These are phyloP conservation scores for Citrus australasica DNA, from an alignment of 345 rosid species.

Conservation along the genomic window DNA sequence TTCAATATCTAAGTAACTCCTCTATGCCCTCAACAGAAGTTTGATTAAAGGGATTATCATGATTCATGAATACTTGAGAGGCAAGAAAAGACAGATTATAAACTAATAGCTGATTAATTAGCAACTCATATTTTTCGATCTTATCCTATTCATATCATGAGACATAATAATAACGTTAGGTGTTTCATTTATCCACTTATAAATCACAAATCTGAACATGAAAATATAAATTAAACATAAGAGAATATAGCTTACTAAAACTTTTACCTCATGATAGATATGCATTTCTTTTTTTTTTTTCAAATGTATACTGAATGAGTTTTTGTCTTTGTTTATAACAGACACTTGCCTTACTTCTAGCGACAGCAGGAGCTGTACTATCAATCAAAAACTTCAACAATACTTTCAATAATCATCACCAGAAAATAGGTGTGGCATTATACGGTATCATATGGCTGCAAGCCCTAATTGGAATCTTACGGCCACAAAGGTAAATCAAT, in stretches of 20 bases:
- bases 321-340: conserved; percentile 17
- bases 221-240: background rate
- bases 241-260: background rate
- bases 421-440: conserved; percentile 64
- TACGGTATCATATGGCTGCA: conserved; percentile 83
- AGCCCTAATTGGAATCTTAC: conserved; percentile 50
- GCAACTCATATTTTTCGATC: background rate
- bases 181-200: conserved; percentile 10
- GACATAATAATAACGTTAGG: conserved; percentile 19
- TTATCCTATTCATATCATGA: background rate
- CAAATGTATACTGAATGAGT: background rate
- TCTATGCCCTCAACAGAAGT: conserved; percentile 4
- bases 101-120: background rate
- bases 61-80: conserved; percentile 23
- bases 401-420: conserved; percentile 73
- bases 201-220: background rate
- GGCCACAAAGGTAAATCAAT: conserved; percentile 57
- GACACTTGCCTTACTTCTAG: conserved; percentile 57
- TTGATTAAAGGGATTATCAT: conserved; percentile 15
- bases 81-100: conserved; percentile 28
- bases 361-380: conserved; percentile 70
- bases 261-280: background rate
- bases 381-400: conserved; percentile 75
- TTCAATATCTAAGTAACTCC: background rate
- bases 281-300: background rate